Base-by-base conservation (phyloP, 1,284 basidiomycete species). In the Apiotrichum gracile region DNA sequence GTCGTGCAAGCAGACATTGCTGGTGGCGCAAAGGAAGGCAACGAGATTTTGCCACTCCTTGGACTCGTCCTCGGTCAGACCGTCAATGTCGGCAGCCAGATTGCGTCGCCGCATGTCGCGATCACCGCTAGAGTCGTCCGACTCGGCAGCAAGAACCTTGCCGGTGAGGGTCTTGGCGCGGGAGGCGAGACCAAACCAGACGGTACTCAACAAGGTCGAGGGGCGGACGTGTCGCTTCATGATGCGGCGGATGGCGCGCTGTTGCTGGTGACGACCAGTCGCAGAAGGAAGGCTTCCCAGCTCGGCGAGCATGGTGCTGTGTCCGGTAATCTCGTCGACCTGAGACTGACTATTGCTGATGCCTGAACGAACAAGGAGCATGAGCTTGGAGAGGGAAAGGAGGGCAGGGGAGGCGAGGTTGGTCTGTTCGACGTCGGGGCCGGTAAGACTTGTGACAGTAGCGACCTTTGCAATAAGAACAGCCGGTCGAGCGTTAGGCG, bases 41-140 rank as follows among this genome's bases (percentile, higher is more conserved):
- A 88, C 86, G 22, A 91, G 78, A 69, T 94, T 91, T 66, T 91
- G 86, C 91, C 91, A 96, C 61, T 91, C 70, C 54, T 80, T 81
- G 39, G 84, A 82, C 57, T 85, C 81, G 19, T 91, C 88, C 84
- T 68, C 62, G n/a, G 48, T 49, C 22, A 72, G 54, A 7, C 68
- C 70, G 5, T 67, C 68, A 27, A 70, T 68, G 29, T 69, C 68
- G 2, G 59, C 64, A 2, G 63, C 61, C 41, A 70, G 52, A 26
- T 56, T 64, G 16, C 66, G 52, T 5, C 68, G 56, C 9, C 62
- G 51, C 6, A 54, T 47, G 19, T 66, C 63, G 12, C 62, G 57
- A 14, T 61, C 57, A 12, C 52, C 57, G 21, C 27, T 46, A 4
- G 55, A 50, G 12, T 53, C 52, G 37, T 61, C 60, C 3, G 56